phyloP scores from a whole-genome alignment of 805 yeast species.

The Schwanniomyces vanrijiae region DNA sequence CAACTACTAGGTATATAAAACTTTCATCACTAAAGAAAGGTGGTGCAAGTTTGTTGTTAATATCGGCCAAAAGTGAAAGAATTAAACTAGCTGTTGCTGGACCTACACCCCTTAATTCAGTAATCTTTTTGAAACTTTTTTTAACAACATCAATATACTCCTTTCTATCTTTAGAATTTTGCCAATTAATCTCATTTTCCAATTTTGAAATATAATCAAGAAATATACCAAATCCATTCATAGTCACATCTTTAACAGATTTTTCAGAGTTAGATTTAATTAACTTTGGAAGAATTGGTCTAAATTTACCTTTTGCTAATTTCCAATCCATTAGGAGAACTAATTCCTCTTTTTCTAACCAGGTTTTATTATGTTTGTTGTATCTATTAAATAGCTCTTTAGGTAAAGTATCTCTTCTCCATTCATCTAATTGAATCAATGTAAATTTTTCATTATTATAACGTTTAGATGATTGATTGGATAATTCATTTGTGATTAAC shows the following conservation, averaged over 20 bases:
- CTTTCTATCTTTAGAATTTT: neutral
- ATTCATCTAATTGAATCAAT: conserved; percentile 36
- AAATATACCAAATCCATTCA: conserved; percentile 20
- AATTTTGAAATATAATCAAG: conserved; percentile 8
- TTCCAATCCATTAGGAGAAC: conserved; percentile 49
- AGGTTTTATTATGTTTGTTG: conserved; percentile 15
- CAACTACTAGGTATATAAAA: conserved; percentile 34
- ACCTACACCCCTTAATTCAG: conserved; percentile 47
- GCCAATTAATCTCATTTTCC: conserved; percentile 3
- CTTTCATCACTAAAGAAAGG: conserved; percentile 53
- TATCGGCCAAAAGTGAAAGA: conserved; percentile 29
- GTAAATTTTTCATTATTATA: conserved; percentile 24
- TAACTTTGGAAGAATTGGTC: conserved; percentile 44
- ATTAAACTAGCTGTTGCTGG: conserved; percentile 51
- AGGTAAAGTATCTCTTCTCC: conserved; percentile 36
- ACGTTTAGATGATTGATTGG: conserved; percentile 22
- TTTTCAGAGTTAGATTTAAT: conserved; percentile 33
- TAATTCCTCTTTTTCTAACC: conserved; percentile 41
- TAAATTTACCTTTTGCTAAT: conserved; percentile 42
- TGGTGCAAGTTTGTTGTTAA: conserved; percentile 24
- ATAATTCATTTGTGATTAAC: conserved; percentile 24
- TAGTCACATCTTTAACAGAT: conserved; percentile 28
- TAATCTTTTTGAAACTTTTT: conserved; percentile 26
- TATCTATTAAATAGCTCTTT: conserved; percentile 20
- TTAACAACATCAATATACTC: conserved; percentile 20